Percentiles rank a stretch among this genome's conserved stretches.
These are phyloP conservation scores for Primulina eburnea DNA, from an alignment of 257 asterid species.

Conservation along the genomic window DNA sequence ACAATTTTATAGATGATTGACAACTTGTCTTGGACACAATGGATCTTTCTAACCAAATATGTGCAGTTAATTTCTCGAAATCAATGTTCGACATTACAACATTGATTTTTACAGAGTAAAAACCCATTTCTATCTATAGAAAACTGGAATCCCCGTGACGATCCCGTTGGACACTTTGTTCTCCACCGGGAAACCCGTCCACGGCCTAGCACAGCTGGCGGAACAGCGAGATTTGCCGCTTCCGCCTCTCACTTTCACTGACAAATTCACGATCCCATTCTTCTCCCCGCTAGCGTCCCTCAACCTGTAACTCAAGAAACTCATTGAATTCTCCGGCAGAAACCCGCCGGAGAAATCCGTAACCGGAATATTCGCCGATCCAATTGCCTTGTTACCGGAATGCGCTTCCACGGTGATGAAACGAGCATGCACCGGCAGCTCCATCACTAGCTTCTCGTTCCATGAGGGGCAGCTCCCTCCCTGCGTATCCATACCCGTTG, in stretches of 20 bases:
- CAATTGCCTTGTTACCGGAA: constrained; percentile 36
- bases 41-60: no score
- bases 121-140: constrained; percentile 10
- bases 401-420: constrained; percentile 58
- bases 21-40: no score
- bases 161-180: constrained; percentile 25
- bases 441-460: constrained; percentile 58
- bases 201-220: constrained; percentile 26
- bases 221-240: neutral
- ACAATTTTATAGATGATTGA: no score
- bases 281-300: constrained; percentile 47
- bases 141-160: constrained; percentile 62
- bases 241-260: constrained; percentile 43
- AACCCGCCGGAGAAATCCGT: constrained; percentile 65
- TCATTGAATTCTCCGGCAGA: constrained; percentile 57
- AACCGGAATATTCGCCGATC: constrained; percentile 54
- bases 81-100: neutral
- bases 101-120: no score
- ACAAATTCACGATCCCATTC: constrained; percentile 73
- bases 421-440: constrained; percentile 48
- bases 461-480: constrained; percentile 63
- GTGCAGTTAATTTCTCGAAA: no score
- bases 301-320: constrained; percentile 75
- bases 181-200: constrained; percentile 22
- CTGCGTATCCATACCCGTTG: constrained; percentile 39